These are phyloP conservation scores for Trichoderma sp. DNA, from an alignment of 2,329 filamentous ascomycete genomes.

Conservation along the genomic window DNA sequence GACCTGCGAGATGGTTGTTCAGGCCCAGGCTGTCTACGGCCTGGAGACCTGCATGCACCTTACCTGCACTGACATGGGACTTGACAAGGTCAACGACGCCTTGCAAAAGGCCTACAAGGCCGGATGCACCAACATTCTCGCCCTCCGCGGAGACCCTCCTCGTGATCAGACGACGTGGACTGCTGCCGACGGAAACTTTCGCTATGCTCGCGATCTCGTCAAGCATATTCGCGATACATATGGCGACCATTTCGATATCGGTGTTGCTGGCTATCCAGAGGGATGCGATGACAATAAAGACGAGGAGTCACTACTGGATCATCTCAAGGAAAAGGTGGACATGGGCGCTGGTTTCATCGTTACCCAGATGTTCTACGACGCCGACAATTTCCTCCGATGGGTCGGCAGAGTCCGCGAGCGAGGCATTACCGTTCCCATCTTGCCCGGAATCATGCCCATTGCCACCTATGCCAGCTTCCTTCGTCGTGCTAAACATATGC, in stretches of 20 bases:
- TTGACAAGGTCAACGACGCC: slow-evolving; percentile 86
- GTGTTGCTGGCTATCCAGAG: slow-evolving; percentile 95
- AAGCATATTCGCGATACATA: slow-evolving; percentile 79
- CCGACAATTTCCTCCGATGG: slow-evolving; percentile 92
- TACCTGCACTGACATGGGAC: slow-evolving; percentile 97
- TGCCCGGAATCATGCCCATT: slow-evolving; percentile 86
- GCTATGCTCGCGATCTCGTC: slow-evolving; percentile 89
- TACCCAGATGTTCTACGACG: slow-evolving; percentile 99
- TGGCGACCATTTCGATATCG: slow-evolving; percentile 83
- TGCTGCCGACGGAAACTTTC: slow-evolving; percentile 82
- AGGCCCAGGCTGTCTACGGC: slow-evolving; percentile 92
- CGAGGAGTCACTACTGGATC: slow-evolving; percentile 81
- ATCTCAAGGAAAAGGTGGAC: slow-evolving; percentile 96
- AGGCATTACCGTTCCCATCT: slow-evolving; percentile 82
- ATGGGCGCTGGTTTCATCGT: slow-evolving; percentile 92
- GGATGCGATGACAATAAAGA: slow-evolving; percentile 92
- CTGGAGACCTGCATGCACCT: slow-evolving; percentile 99
- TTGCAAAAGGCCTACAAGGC: slow-evolving; percentile 87
- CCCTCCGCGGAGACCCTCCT: slow-evolving; percentile 89
- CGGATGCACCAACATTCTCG: slow-evolving; percentile 96
- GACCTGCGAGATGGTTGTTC: slow-evolving; percentile 96
- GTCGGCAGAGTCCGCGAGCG: slow-evolving; percentile 80
- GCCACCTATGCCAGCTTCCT: slow-evolving; percentile 94
- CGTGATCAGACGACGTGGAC: slow-evolving; percentile 94
- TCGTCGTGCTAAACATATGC: slow-evolving; percentile 87